Base-by-base conservation (phyloP, 1,139 yeast genomes). In the Fermentozyma sake region DNA sequence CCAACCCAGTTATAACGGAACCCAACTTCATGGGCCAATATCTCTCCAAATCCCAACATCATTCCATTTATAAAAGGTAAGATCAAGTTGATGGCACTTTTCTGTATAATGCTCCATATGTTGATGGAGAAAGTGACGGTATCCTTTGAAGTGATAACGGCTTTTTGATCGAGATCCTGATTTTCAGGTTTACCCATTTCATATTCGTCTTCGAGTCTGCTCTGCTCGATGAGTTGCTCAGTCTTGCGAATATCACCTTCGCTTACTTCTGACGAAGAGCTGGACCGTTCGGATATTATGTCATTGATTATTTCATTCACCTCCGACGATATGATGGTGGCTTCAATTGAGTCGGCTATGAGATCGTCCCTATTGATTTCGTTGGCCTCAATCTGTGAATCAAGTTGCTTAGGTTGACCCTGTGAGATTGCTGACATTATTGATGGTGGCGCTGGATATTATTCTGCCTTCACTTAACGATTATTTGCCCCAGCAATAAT, bases 31-130 rank as follows among this genome's bases (percentile, higher is more conserved):
- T 89, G 96, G 10, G 97, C 98, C 40, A 85, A 65, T 14, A 91
- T 80, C 59, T 91, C 98, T 1, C 98, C 98, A 54, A 89, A 86
- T 0, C 98, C 98, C 35, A 91, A 71, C 95, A 89, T 89, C 61
- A 91, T 66, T 7, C 98, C 98, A 50, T 91, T 91, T 38, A 91
- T 65, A 47, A 91, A 87, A 3, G 98, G 98, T 27, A 91, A 61
- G 4, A 87, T 55, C 42, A 89, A 58, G 45, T 91, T 89, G 39
- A 91, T 78, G 3, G 87, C 75, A 12, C 80, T 65, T 20, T 69
- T 66, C 30, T 63, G 56, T 22, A 73, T 27, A 19, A 73, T 52
- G 4, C 52, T 53, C 61, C 28, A 25, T 10, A 24, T 17, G 14
- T 19, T 20, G 6, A 18, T 13, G 10, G 26, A 17, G 16, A 24